Evolutionary conservation across 176 grass and related monocot species (phyloP).

Genomic region (Miscanthus lutarioriparius): DNA sequence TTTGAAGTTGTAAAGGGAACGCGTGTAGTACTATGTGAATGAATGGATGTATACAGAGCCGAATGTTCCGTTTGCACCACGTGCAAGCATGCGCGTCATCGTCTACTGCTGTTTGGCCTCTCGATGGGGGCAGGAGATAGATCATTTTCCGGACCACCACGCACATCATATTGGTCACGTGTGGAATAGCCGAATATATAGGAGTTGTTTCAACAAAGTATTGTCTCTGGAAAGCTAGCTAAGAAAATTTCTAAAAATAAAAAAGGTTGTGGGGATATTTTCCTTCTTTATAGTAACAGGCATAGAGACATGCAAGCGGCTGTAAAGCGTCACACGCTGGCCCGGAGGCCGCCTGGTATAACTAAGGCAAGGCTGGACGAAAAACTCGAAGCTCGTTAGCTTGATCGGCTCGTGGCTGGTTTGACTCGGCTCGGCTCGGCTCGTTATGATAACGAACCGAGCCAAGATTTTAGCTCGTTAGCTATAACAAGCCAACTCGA

Average conservation of each 20-base stretch:
- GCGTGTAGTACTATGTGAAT: too few relatives aligned
- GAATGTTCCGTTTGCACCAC: background rate
- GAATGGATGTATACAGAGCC: too few relatives aligned
- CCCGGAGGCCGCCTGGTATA: too few relatives aligned
- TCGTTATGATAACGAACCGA: too few relatives aligned
- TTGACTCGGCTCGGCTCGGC: too few relatives aligned
- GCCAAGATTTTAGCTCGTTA: too few relatives aligned
- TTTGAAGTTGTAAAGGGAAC: background rate
- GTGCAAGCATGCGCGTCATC: background rate
- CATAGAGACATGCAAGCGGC: too few relatives aligned
- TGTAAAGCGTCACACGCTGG: too few relatives aligned
- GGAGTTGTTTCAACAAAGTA: background rate
- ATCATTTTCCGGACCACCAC: background rate
- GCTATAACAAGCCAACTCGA: too few relatives aligned
- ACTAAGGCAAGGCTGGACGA: too few relatives aligned
- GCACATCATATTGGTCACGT: background rate
- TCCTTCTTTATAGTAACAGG: background rate
- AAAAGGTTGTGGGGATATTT: background rate
- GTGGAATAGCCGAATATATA: background rate
- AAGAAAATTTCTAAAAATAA: background rate
- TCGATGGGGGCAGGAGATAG: background rate
- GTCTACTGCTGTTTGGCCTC: background rate
- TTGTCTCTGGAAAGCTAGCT: background rate
- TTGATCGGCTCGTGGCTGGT: too few relatives aligned
- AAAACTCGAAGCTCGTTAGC: too few relatives aligned